These are phyloP conservation scores for Clavariopsis aquatica DNA, from an alignment of 495 filamentous ascomycete species.

Conservation along the genomic window DNA sequence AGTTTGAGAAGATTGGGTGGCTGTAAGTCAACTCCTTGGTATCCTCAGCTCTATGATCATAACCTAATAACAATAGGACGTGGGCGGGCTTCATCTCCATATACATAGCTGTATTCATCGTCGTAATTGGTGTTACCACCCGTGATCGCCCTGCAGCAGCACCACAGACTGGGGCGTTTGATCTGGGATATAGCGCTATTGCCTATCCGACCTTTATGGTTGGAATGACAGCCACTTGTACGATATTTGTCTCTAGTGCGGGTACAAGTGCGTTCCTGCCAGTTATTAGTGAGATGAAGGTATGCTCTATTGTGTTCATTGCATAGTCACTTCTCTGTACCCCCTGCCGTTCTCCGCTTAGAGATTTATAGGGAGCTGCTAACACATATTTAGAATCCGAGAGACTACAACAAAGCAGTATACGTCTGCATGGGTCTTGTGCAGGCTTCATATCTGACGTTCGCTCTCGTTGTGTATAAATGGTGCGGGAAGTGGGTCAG, in stretches of 20 bases:
- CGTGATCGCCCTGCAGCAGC: slow-evolving; percentile 45
- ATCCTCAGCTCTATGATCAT: not conserved
- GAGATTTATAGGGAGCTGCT: too few relatives aligned
- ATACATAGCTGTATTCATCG: slow-evolving; percentile 65
- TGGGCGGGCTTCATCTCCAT: slow-evolving; percentile 62
- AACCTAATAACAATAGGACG: slow-evolving; percentile 9
- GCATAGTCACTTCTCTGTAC: not conserved
- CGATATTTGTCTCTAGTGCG: slow-evolving; percentile 42
- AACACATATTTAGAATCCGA: slow-evolving; percentile 49
- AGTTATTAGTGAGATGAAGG: slow-evolving; percentile 75
- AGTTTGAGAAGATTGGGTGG: slow-evolving; percentile 59
- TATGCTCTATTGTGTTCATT: not conserved
- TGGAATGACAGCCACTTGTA: slow-evolving; percentile 42
- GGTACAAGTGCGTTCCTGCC: slow-evolving; percentile 72
- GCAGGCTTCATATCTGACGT: slow-evolving; percentile 66
- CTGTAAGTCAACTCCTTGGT: slow-evolving; percentile 53
- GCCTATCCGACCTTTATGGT: slow-evolving; percentile 43
- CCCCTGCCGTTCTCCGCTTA: not conserved
- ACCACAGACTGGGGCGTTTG: slow-evolving; percentile 45
- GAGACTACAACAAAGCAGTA: slow-evolving; percentile 56
- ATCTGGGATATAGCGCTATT: slow-evolving; percentile 45
- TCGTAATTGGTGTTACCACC: slow-evolving; percentile 45
- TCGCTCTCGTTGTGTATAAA: slow-evolving; percentile 69
- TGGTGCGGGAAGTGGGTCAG: slow-evolving; percentile 66
- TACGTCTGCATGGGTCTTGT: slow-evolving; percentile 64